Evolutionary conservation across 495 filamentous ascomycete species (phyloP).

Genomic region (Penicillium simplicissimum): DNA sequence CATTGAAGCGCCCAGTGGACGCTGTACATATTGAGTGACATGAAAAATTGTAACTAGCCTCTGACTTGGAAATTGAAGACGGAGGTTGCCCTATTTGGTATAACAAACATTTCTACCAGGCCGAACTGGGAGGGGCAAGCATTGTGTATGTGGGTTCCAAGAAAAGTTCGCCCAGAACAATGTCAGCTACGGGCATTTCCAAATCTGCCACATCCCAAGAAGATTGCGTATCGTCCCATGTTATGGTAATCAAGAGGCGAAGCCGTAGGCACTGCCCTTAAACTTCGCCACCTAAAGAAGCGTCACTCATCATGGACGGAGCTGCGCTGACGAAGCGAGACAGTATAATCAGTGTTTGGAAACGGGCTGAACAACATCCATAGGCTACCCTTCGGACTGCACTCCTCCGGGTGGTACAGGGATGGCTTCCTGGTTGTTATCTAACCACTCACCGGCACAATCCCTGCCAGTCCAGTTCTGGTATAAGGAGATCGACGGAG

Average conservation of each 20-base stretch:
- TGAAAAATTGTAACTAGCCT: neutral
- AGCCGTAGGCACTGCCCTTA: neutral
- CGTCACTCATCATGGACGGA: neutral
- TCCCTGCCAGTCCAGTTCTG: neutral
- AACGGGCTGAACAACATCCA: neutral
- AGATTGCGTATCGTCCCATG: neutral
- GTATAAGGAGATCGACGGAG: neutral
- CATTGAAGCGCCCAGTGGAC: neutral
- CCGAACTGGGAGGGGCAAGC: neutral
- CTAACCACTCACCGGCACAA: neutral
- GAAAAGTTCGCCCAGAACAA: neutral
- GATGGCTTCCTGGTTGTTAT: neutral
- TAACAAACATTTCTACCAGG: neutral
- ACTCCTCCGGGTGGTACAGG: neutral
- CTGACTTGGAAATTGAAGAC: neutral
- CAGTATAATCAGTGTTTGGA: neutral
- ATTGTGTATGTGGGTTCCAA: neutral
- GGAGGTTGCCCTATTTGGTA: neutral
- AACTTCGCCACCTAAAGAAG: neutral
- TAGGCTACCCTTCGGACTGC: neutral
- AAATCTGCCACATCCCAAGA: neutral
- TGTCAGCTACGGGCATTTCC: neutral
- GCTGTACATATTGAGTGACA: neutral
- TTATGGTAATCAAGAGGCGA: neutral
- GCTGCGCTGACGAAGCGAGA: neutral